Conservation (phyloP, 2,329 filamentous ascomycete genomes). For the Trichoderma sp. region DNA sequence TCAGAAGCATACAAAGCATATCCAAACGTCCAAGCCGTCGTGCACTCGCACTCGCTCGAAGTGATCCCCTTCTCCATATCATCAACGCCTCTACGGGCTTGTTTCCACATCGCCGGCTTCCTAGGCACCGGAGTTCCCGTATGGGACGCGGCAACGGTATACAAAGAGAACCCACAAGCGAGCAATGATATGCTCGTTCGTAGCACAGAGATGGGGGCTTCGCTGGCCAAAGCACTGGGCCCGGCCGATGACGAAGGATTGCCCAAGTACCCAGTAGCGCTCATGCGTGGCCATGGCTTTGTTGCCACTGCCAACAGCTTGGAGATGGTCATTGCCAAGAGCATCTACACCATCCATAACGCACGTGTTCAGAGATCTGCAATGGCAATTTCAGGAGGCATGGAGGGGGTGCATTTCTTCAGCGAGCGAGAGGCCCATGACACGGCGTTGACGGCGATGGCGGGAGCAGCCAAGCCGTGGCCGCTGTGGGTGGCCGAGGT, state of each 20-base stretch:
- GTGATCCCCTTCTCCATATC: slow-evolving; percentile 18
- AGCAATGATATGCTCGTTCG: slow-evolving; percentile 18
- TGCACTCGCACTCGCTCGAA: slow-evolving; percentile 15
- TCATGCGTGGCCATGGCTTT: slow-evolving; percentile 20
- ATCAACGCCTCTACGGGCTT: slow-evolving; percentile 1
- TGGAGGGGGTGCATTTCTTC: slow-evolving; percentile 4
- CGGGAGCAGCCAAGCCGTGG: slow-evolving; percentile 20
- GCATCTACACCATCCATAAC: slow-evolving; percentile 20
- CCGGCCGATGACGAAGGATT: neutral
- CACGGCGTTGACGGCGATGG: neutral
- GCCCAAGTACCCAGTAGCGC: slow-evolving; percentile 5
- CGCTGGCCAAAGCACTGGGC: slow-evolving; percentile 9
- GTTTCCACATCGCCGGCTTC: slow-evolving; percentile 19
- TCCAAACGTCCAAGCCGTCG: neutral
- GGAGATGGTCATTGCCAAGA: slow-evolving; percentile 15
- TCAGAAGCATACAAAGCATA: slow-evolving; percentile 18
- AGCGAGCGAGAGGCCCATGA: slow-evolving; percentile 15
- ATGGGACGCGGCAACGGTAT: slow-evolving; percentile 10
- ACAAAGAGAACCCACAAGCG: neutral
- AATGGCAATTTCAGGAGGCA: neutral
- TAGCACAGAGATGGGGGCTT: slow-evolving; percentile 4
- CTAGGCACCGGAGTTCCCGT: slow-evolving; percentile 7
- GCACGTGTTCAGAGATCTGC: slow-evolving; percentile 15
- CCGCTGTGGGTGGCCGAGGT: slow-evolving; percentile 21
- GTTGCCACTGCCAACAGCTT: slow-evolving; percentile 15